Evolutionary conservation across 805 yeast species (phyloP), one percentile per base, ranked within the genome.

Genomic region (Zygoascus bituminiphila): DNA sequence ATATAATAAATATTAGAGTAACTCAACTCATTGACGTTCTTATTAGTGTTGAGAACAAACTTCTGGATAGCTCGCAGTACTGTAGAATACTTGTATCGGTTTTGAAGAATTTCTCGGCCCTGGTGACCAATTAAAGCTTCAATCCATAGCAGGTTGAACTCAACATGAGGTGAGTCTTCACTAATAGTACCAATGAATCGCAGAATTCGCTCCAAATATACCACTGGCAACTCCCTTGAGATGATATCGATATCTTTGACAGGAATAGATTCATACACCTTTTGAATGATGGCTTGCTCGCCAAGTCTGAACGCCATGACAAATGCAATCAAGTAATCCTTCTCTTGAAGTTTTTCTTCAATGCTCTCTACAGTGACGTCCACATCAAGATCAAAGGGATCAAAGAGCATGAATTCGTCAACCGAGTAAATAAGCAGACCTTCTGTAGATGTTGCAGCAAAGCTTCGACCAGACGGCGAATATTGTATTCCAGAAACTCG

Each of bases 371-470:
- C 94, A 0, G 98, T 93, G 24, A 91, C 79, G 58, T 93, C 98
- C 42, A 88, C 72, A 62, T 91, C 98, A 61, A 93, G 74, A 64
- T 93, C 98, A 62, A 87, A 87, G 29, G 98, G 98, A 70, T 93
- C 98, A 62, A 93, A 93, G 24, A 81, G 69, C 44, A 82, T 67
- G 9, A 77, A 69, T 44, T 81, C 81, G 64, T 91, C 94, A 36
- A 88, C 77, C 1, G 95, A 82, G 63, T 77, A 93, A 1, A 93
- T 71, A 49, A 88, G 70, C 42, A 93, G 69, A 7, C 98, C 98
- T 64, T 91, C 98, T 0, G 98, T 93, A 0, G 96, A 82, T 0
- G 96, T 93, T 38, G 95, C 95, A 0, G 95, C 93, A 72, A 93
- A 93, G 29, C 94, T 80, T 19, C 83, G 74, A 1, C 94, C 84